These are phyloP conservation scores for Alternaria angustiovoidea DNA, from an alignment of 2,329 filamentous ascomycete genomes.

Conservation along the genomic window DNA sequence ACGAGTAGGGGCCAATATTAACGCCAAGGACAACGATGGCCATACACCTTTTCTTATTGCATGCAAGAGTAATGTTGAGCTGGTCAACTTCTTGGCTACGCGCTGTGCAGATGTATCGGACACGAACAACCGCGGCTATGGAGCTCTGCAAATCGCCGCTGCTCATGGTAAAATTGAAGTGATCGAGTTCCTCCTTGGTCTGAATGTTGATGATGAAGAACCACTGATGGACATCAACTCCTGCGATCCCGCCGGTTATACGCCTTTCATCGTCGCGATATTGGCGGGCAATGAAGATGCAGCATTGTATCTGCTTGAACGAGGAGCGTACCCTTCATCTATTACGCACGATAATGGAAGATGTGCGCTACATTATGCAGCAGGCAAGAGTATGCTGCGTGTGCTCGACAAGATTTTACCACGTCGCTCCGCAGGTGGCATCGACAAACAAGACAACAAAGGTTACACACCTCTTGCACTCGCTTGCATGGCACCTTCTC, in stretches of 20 bases:
- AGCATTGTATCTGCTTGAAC: constrained; percentile 21
- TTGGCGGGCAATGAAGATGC: constrained; percentile 15
- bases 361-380: constrained; percentile 26
- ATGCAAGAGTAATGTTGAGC: constrained; percentile 12
- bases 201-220: not conserved
- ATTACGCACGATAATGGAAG: constrained; percentile 5
- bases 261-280: constrained; percentile 28
- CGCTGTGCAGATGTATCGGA: constrained; percentile 20
- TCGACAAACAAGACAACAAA: constrained; percentile 14
- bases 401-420: constrained; percentile 6
- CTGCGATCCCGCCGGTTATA: constrained; percentile 16
- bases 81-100: constrained; percentile 16
- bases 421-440: not conserved
- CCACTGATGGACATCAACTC: constrained; percentile 19
- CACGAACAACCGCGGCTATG: constrained; percentile 16
- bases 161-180: constrained; percentile 17
- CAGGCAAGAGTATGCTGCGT: not conserved
- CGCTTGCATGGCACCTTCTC: constrained; percentile 22
- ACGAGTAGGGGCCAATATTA: constrained; percentile 61
- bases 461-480: constrained; percentile 21
- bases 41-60: constrained; percentile 27
- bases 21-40: constrained; percentile 16
- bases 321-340: constrained; percentile 16
- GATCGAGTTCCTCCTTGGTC: constrained; percentile 13
- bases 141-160: constrained; percentile 26